A percentile compares a stretch with the other conserved stretches of the same genome.
Conservation (phyloP, 2,329 filamentous ascomycete genomes). For the Periconia sp. region DNA sequence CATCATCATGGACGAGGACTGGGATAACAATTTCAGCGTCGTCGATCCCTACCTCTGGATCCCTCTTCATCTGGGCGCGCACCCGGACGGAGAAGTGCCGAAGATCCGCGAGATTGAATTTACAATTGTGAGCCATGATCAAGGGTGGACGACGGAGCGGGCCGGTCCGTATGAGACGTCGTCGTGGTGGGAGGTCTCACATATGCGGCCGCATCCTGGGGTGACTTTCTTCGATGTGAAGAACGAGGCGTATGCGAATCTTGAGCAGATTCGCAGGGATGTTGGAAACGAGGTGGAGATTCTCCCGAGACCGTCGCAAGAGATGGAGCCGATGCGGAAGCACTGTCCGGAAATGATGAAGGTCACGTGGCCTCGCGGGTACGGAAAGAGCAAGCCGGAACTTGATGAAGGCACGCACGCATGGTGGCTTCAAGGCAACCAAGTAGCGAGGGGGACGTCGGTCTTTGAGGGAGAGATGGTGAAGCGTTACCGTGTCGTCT, state of each 20-base stretch:
- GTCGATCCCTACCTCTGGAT: slow-evolving; percentile 8
- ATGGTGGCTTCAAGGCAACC: slow-evolving; percentile 25
- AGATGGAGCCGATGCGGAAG: slow-evolving; percentile 11
- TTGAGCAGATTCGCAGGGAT: neutral
- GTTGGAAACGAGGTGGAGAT: neutral
- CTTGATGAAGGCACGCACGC: slow-evolving; percentile 14
- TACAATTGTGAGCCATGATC: slow-evolving; percentile 21
- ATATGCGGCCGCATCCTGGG: neutral
- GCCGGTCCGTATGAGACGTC: slow-evolving; percentile 17
- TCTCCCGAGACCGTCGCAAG: slow-evolving; percentile 6
- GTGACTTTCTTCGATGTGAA: neutral
- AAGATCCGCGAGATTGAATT: slow-evolving; percentile 20
- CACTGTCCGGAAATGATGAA: slow-evolving; percentile 15
- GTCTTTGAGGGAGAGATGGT: slow-evolving; percentile 15
- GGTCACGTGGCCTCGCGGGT: neutral
- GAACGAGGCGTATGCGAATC: neutral
- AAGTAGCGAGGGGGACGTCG: slow-evolving; percentile 14
- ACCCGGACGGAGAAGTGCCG: neutral
- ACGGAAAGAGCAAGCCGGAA: neutral
- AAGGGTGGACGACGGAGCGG: slow-evolving; percentile 20
- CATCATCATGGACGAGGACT: slow-evolving; percentile 7
- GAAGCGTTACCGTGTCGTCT: slow-evolving; percentile 15
- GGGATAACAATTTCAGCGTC: slow-evolving; percentile 7
- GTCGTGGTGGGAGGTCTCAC: slow-evolving; percentile 24
- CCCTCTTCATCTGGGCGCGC: neutral